phyloP scores from a whole-genome alignment of 1,284 basidiomycete species.

The Moniliophthora roreri region DNA sequence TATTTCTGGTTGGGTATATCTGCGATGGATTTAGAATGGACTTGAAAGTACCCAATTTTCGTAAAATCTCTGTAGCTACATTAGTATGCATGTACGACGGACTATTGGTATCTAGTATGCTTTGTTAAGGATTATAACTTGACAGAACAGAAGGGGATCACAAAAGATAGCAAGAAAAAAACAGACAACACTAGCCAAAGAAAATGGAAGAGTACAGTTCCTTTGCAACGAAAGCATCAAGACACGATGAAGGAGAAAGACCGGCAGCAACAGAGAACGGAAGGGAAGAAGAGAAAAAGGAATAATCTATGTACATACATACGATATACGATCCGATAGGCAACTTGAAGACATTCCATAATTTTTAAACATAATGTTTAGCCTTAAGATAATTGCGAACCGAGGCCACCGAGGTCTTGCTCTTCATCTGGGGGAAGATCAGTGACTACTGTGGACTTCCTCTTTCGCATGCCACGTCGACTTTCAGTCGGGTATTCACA shows the following conservation, averaged over 20 bases:
- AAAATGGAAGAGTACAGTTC: background rate
- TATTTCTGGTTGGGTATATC: background rate
- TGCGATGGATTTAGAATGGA: too few species aligned
- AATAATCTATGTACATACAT: conserved; percentile 1
- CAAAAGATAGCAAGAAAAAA: conserved; percentile 3
- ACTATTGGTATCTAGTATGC: background rate
- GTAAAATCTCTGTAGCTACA: too few species aligned
- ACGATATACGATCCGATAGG: background rate
- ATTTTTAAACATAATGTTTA: background rate
- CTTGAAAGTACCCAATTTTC: too few species aligned
- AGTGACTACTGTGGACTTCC: conserved; percentile 8
- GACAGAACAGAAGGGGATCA: conserved; percentile 1
- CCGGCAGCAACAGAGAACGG: background rate
- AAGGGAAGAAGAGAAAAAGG: background rate
- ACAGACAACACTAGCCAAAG: background rate
- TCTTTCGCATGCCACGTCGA: conserved; percentile 21
- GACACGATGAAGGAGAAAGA: background rate
- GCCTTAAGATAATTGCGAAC: background rate
- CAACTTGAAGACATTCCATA: background rate
- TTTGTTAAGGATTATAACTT: background rate
- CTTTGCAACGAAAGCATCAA: background rate
- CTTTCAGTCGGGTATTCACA: conserved; percentile 21
- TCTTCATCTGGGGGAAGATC: conserved; percentile 1
- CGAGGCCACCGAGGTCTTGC: conserved; percentile 2
- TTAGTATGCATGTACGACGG: background rate